These are phyloP conservation scores for Zygnema cylindricum DNA, from an alignment of 139 green algal genomes.

Conservation along the genomic window DNA sequence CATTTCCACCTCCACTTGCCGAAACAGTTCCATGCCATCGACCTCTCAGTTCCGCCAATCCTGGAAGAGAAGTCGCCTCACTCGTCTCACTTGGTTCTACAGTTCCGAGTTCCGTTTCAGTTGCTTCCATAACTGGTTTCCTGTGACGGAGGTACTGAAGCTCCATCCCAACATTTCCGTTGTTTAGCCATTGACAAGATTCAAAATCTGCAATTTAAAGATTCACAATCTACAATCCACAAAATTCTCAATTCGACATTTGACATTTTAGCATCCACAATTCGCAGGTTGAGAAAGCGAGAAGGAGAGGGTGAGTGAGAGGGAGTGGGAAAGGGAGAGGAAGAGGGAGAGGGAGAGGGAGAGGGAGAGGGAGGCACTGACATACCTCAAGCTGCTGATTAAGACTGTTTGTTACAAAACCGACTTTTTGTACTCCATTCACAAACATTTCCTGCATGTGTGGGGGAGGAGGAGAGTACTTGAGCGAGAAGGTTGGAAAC, in stretches of 20 bases:
- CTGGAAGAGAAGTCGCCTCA: constrained; percentile 44
- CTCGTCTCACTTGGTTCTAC: not conserved
- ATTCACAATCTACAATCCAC: not conserved
- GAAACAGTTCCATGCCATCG: constrained; percentile 59
- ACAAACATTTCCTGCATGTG: constrained; percentile 54
- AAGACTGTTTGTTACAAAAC: constrained; percentile 45
- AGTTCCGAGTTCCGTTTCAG: not conserved
- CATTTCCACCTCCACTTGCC: constrained; percentile 54
- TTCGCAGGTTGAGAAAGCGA: too few relatives aligned
- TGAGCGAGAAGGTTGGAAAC: too few relatives aligned
- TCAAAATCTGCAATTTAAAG: too few relatives aligned
- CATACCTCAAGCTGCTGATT: constrained; percentile 51
- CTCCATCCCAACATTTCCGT: too few relatives aligned
- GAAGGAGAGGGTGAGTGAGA: too few relatives aligned
- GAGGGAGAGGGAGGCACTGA: too few relatives aligned
- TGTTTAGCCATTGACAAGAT: too few relatives aligned
- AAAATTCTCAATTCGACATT: not conserved
- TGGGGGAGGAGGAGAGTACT: too few relatives aligned
- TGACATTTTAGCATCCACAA: constrained; percentile 6
- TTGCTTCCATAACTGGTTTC: not conserved
- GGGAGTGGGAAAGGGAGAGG: too few relatives aligned
- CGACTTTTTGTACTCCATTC: constrained; percentile 42
- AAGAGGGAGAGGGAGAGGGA: too few relatives aligned
- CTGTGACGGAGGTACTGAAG: not conserved
- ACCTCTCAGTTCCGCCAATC: constrained; percentile 54